Conservation (phyloP, 2,329 filamentous ascomycete species). For the Trichophyton rubrum region DNA sequence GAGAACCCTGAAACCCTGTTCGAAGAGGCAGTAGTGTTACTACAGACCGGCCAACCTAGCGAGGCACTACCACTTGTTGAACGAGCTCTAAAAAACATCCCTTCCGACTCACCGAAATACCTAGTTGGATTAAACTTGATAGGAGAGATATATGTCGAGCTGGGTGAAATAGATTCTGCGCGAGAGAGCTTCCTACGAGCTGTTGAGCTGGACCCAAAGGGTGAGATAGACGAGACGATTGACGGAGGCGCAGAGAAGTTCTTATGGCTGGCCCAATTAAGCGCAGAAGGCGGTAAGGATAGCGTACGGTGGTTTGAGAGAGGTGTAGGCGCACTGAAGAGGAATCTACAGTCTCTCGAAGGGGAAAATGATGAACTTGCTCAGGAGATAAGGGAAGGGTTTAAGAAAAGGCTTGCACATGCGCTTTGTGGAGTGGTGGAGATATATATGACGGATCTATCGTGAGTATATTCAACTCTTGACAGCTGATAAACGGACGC, state of each 20-base stretch:
- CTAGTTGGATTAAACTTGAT: conserved; percentile 58
- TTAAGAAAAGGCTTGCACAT: conserved; percentile 70
- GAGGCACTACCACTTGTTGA: conserved; percentile 44
- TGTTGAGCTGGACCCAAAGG: conserved; percentile 63
- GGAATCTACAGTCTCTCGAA: conserved; percentile 54
- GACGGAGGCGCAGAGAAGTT: conserved; percentile 91
- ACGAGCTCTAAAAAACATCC: conserved; percentile 36
- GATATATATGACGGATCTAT: conserved; percentile 98
- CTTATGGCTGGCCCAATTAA: conserved; percentile 84
- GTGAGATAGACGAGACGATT: conserved; percentile 52
- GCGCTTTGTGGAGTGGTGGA: conserved; percentile 90
- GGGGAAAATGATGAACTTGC: conserved; percentile 31
- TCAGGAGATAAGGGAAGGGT: conserved; percentile 46
- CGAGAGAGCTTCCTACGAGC: conserved; percentile 60
- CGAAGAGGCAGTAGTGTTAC: conserved; percentile 42
- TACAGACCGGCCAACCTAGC: conserved; percentile 47
- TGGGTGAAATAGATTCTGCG: conserved; percentile 68
- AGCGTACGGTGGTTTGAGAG: conserved; percentile 51
- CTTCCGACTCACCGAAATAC: conserved; percentile 26
- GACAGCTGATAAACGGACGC: too few species aligned
- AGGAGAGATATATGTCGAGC: conserved; percentile 69
- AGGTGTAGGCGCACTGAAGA: conserved; percentile 57
- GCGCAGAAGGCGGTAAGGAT: conserved; percentile 47
- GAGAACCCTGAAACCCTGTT: conserved; percentile 45
- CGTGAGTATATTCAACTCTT: conserved; percentile 38